A percentile compares a stretch with the other conserved stretches of the same genome.
phyloP scores from a whole-genome alignment of 805 yeast species.

The Metschnikowia baotianmanensis region DNA sequence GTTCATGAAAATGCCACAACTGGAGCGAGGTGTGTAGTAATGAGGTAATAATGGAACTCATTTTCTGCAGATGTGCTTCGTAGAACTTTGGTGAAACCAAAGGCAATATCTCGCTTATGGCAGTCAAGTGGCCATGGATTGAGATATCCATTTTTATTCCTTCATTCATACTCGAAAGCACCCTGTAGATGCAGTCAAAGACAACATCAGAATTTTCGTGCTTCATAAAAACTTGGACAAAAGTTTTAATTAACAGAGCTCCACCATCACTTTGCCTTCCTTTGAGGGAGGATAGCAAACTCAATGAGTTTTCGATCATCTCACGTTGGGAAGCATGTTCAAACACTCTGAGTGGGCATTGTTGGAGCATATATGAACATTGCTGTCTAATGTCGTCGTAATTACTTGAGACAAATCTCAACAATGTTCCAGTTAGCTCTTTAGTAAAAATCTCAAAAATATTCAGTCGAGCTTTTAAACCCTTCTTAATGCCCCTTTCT shows the following conservation, averaged over 20 bases:
- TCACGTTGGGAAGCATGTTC: neutral
- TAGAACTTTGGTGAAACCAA: neutral
- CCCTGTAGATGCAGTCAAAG: constrained; percentile 8
- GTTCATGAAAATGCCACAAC: constrained; percentile 47
- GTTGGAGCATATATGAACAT: constrained; percentile 10
- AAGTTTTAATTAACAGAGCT: constrained; percentile 59
- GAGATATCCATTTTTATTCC: constrained; percentile 29
- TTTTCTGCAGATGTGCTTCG: neutral
- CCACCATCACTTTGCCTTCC: constrained; percentile 79
- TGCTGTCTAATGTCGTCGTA: constrained; percentile 69
- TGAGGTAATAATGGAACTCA: constrained; percentile 8
- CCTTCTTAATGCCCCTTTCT: constrained; percentile 1
- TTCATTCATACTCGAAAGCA: constrained; percentile 4
- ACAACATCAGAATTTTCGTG: constrained; percentile 2
- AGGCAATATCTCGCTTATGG: constrained; percentile 23
- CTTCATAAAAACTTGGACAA: constrained; percentile 27
- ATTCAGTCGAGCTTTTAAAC: constrained; percentile 1
- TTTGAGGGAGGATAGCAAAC: constrained; percentile 37
- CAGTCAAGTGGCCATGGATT: constrained; percentile 70
- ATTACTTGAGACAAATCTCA: constrained; percentile 64
- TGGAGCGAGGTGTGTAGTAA: constrained; percentile 21
- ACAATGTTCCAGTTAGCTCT: constrained; percentile 40
- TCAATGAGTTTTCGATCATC: constrained; percentile 7
- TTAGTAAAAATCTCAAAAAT: constrained; percentile 10
- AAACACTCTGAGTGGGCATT: constrained; percentile 13